A percentile compares a stretch with the other conserved stretches of the same genome.
Evolutionary conservation across 2,329 filamentous ascomycete genomes (phyloP).

Genomic region (Diatrype stigma): DNA sequence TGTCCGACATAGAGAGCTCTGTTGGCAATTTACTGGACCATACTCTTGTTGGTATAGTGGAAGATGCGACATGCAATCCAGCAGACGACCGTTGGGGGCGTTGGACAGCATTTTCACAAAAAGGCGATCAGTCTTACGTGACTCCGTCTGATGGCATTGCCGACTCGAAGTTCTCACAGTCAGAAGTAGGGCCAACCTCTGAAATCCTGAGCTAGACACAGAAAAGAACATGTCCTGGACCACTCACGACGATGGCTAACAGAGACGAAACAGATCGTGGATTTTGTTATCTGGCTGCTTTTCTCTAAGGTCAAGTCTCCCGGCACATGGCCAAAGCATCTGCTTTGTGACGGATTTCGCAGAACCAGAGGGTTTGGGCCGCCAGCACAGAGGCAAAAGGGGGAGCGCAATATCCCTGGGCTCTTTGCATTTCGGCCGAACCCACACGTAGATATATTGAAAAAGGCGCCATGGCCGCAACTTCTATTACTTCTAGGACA

Average conservation of each 20-base stretch:
- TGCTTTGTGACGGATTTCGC: constrained; percentile 81
- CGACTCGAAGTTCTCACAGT: constrained; percentile 50
- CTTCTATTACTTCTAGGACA: constrained; percentile 70
- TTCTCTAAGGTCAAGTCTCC: constrained; percentile 55
- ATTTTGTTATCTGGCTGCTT: constrained; percentile 72
- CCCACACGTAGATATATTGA: constrained; percentile 64
- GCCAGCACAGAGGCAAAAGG: constrained; percentile 23
- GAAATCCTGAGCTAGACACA: constrained; percentile 12
- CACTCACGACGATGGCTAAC: constrained; percentile 1
- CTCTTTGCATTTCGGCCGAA: constrained; percentile 64
- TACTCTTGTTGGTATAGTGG: constrained; percentile 58
- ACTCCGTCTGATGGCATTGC: constrained; percentile 45
- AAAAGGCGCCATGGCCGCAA: constrained; percentile 68
- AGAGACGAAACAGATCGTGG: constrained; percentile 55
- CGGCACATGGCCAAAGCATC: constrained; percentile 58
- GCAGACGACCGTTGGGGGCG: constrained; percentile 45
- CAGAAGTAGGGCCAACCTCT: constrained; percentile 65
- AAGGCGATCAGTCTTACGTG: constrained; percentile 53
- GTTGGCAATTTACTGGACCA: constrained; percentile 63
- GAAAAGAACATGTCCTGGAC: constrained; percentile 8
- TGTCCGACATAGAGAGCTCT: constrained; percentile 32
- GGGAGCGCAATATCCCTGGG: constrained; percentile 54
- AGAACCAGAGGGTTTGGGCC: constrained; percentile 32
- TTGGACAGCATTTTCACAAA: constrained; percentile 60
- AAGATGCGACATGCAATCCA: constrained; percentile 22